Conservation (phyloP, 257 asterid species). For the Gentiana macrophylla region DNA sequence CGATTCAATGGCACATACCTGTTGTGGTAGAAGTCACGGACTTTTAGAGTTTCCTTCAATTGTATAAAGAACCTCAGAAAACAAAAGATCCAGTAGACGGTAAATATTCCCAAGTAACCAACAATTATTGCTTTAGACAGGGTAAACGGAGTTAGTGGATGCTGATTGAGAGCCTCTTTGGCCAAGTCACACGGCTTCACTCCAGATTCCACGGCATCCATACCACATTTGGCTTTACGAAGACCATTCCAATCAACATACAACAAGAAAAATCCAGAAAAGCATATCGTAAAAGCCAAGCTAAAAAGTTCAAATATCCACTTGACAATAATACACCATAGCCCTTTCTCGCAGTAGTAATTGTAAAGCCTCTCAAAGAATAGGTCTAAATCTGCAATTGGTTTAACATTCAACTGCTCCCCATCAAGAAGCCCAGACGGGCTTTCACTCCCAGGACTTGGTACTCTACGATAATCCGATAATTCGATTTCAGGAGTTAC, state of each 20-base stretch:
- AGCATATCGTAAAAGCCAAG: constrained; percentile 74
- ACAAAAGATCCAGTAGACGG: constrained; percentile 70
- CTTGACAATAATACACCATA: constrained; percentile 88
- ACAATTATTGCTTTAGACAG: constrained; percentile 61
- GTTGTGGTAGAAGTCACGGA: constrained; percentile 67
- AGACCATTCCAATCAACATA: constrained; percentile 96
- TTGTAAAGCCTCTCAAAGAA: constrained; percentile 86
- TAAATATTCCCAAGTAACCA: constrained; percentile 82
- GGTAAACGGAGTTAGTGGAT: constrained; percentile 79
- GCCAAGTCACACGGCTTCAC: constrained; percentile 84
- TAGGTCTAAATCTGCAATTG: constrained; percentile 78
- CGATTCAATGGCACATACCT: constrained; percentile 38
- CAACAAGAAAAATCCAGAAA: constrained; percentile 78
- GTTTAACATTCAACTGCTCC: constrained; percentile 55
- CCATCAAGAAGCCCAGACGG: constrained; percentile 94
- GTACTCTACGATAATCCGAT: constrained; percentile 69
- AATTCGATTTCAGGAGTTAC: constrained; percentile 69
- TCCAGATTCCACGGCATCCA: constrained; percentile 98
- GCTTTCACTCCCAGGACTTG: constrained; percentile 85
- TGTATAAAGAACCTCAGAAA: constrained; percentile 83
- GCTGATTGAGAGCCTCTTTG: constrained; percentile 80
- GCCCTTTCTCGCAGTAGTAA: constrained; percentile 92
- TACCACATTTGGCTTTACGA: constrained; percentile 92
- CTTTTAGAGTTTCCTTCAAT: constrained; percentile 71
- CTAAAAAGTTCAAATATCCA: constrained; percentile 87